Conservation (phyloP, 345 rosid species). For the Turnera subulata region DNA sequence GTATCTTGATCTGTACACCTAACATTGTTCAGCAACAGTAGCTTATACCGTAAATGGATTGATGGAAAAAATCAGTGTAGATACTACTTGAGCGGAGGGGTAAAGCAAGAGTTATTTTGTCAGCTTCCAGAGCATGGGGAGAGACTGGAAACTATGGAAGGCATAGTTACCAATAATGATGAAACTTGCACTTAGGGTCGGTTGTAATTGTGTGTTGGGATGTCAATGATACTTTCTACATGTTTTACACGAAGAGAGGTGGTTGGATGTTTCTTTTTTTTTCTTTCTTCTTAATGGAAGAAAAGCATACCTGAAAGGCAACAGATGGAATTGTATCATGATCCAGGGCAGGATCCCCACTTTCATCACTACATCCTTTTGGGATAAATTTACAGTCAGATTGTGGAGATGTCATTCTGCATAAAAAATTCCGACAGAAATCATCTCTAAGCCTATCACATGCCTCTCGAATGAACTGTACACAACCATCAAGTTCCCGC, state of each 20-base stretch:
- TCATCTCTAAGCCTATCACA: conserved; percentile 31
- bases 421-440: conserved; percentile 37
- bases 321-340: conserved; percentile 29
- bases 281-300: conserved; percentile 4
- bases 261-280: neutral
- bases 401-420: conserved; percentile 27
- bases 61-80: too few species aligned
- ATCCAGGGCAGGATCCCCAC: conserved; percentile 10
- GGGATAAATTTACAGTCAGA: conserved; percentile 8
- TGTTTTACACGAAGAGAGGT: neutral
- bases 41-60: too few species aligned
- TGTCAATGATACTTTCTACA: too few species aligned
- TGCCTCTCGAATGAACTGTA: conserved; percentile 28
- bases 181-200: too few species aligned
- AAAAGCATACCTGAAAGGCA: conserved; percentile 43
- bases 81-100: too few species aligned
- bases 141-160: too few species aligned
- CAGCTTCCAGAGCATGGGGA: too few species aligned
- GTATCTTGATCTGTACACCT: too few species aligned
- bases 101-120: too few species aligned
- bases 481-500: conserved; percentile 31
- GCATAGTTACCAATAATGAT: too few species aligned
- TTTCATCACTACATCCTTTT: conserved; percentile 11
- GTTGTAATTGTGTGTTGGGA: too few species aligned
- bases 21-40: too few species aligned